These are phyloP conservation scores for Trifolium pratense DNA, from an alignment of 306 rosid species.

Conservation along the genomic window DNA sequence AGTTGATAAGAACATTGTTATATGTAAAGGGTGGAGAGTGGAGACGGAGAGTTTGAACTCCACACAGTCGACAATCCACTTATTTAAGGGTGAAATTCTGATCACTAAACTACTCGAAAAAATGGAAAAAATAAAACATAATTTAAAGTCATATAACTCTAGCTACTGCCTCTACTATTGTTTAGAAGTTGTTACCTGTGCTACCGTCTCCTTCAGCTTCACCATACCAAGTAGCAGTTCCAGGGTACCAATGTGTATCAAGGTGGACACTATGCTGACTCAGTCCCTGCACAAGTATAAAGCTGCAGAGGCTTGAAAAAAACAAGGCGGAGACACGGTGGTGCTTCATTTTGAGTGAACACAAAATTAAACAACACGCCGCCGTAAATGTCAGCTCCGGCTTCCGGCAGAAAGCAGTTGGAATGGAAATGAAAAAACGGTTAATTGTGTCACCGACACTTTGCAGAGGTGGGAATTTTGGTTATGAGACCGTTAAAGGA, in stretches of 20 bases:
- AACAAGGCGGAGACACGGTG: constrained; percentile 30
- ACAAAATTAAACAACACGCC: too few relatives aligned
- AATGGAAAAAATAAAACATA: neutral
- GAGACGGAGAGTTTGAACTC: too few relatives aligned
- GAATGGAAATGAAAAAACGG: constrained; percentile 4
- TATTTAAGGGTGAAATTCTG: too few relatives aligned
- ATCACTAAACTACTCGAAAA: too few relatives aligned
- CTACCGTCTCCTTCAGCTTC: constrained; percentile 97
- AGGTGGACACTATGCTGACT: constrained; percentile 36
- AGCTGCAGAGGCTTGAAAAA: constrained; percentile 20
- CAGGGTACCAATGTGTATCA: constrained; percentile 73
- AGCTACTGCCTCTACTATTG: neutral
- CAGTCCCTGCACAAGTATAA: constrained; percentile 29
- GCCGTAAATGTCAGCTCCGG: constrained; percentile 35
- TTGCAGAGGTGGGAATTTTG: constrained; percentile 20
- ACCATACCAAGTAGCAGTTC: constrained; percentile 95
- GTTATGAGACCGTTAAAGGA: constrained; percentile 38
- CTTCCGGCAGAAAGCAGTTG: constrained; percentile 30
- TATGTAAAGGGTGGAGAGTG: too few relatives aligned
- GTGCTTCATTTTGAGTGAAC: constrained; percentile 54
- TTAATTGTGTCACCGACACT: constrained; percentile 51
- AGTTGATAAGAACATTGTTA: too few relatives aligned
- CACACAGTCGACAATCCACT: too few relatives aligned
- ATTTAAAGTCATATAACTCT: neutral
- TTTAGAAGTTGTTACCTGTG: constrained; percentile 54